Evolutionary conservation across 768 basidiomycete species (phyloP).

Genomic region (Holtermanniella nyarrowii): DNA sequence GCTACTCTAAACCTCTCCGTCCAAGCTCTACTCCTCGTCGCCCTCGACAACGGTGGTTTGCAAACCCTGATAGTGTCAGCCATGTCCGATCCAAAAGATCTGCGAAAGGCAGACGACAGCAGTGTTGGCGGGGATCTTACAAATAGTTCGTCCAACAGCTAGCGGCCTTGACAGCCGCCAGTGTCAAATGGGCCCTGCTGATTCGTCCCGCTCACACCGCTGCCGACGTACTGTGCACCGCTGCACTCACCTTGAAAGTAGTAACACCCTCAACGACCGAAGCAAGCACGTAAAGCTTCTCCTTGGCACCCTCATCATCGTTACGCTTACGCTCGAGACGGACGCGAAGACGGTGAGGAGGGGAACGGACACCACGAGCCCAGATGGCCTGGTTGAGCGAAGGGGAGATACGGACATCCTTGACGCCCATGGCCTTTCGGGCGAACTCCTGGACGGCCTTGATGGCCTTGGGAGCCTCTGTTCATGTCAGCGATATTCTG

Average conservation of each 20-base stretch:
- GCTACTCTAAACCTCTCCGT: no score
- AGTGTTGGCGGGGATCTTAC: no score
- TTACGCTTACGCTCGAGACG: conserved; percentile 97
- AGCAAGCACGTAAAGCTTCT: conserved; percentile 91
- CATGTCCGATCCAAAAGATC: not conserved
- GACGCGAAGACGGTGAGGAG: conserved; percentile 82
- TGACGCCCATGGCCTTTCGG: conserved; percentile 87
- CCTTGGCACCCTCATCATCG: conserved; percentile 97
- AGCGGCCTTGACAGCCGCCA: no score
- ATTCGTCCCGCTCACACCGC: not conserved
- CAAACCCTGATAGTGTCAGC: conserved; percentile 53
- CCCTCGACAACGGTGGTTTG: conserved; percentile 70
- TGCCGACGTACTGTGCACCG: not conserved
- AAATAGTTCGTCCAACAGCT: no score
- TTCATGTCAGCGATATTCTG: conserved; percentile 2
- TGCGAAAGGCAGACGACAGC: not conserved
- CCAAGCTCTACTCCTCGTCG: conserved; percentile 22
- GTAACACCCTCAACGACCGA: conserved; percentile 59
- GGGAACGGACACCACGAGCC: conserved; percentile 85
- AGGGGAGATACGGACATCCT: conserved; percentile 87
- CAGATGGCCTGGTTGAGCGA: conserved; percentile 92
- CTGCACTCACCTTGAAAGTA: conserved; percentile 67
- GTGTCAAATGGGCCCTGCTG: no score
- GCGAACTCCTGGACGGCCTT: conserved; percentile 90
- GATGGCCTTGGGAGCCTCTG: conserved; percentile 76